phyloP scores from a whole-genome alignment of 2,329 filamentous ascomycete genomes.

The Ustulina deusta region DNA sequence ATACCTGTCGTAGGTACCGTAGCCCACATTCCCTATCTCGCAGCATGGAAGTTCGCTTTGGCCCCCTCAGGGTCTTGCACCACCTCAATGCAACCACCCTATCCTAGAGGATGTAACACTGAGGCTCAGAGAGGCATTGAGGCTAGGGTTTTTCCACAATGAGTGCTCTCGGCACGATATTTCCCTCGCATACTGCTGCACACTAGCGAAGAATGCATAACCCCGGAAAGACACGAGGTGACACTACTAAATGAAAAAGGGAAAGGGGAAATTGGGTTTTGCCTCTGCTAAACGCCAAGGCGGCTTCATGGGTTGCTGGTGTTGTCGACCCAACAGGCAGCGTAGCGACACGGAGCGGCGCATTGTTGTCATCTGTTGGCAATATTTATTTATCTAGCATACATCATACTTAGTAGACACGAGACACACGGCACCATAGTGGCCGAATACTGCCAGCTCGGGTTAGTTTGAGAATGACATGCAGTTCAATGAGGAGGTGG shows the following conservation, averaged over 20 bases:
- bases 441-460: background rate
- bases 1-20: background rate
- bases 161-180: constrained; percentile 6
- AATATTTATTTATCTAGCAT: background rate
- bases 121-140: constrained; percentile 27
- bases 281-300: constrained; percentile 3
- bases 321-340: constrained; percentile 4
- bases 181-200: background rate
- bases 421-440: background rate
- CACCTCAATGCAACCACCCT: constrained; percentile 24
- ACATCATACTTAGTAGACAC: background rate
- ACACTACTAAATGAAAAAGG: constrained; percentile 2
- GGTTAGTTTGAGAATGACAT: constrained; percentile 6
- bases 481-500: background rate
- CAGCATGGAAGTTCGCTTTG: background rate
- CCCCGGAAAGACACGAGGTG: constrained; percentile 10
- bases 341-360: background rate
- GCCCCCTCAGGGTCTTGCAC: constrained; percentile 16
- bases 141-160: background rate
- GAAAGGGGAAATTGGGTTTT: constrained; percentile 13
- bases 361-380: background rate
- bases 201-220: background rate
- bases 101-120: constrained; percentile 23
- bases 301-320: background rate
- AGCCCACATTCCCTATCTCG: constrained; percentile 3